Evolutionary conservation across 768 basidiomycete species (phyloP), one percentile per base, ranked within the genome.

Genomic region (Melanogaster broomeanus): DNA sequence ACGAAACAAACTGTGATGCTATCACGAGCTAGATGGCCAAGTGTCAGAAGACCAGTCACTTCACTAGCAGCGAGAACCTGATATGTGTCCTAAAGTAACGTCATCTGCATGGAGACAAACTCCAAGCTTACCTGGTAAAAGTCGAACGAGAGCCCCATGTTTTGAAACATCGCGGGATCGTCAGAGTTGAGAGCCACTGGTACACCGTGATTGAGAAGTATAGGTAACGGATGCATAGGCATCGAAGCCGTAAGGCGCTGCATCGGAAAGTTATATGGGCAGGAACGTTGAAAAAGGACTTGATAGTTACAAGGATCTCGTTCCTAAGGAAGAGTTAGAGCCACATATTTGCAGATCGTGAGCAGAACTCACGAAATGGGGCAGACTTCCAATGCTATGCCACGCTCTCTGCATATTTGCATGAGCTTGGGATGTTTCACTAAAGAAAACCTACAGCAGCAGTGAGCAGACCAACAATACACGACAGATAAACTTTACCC

Each of bases 231-330:
- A 63, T 91, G 88, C 78, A 82, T 85, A 3, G 84, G 84, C 82
- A 90, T 90, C 5, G 88, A 88, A 9, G 87, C 82, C 3, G 88
- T 86, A 46, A 89, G 71, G 10, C 88, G 82, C 86, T 88, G 58
- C 46, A 22, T 21, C 30, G 30, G 35, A 13, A n/a, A 48, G 18
- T 21, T 21, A 41, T 5, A 21, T 34, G 2, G 49, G 37, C 21
- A 37, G 10, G 24, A 39, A 18, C 8, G 28, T 41, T 22, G 10
- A 39, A 53, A 44, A 39, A 1, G 31, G 5, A 45, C 56, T 18
- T 13, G 19, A 46, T 52, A 61, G 65, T 58, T 63, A 88, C 87
- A 65, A 91, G 68, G 33, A 90, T 81, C 60, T 90, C 87, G 52
- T 91, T 89, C 44, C 87, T 88, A 55, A 8, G 10, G 25, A 50